phyloP scores from a whole-genome alignment of 768 basidiomycete genomes.

The Lepiota subincarnata region DNA sequence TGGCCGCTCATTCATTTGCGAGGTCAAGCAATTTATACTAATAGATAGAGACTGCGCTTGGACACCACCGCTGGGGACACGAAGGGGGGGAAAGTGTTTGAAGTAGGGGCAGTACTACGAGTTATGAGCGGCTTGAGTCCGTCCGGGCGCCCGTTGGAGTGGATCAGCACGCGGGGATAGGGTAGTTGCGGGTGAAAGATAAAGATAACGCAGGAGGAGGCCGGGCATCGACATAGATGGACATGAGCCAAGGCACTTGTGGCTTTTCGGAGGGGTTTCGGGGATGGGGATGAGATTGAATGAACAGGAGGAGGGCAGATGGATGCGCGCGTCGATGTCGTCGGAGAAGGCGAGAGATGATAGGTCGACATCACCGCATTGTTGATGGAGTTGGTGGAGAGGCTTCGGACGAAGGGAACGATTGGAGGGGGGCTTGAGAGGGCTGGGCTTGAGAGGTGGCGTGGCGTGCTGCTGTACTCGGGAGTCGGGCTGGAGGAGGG shows the following conservation, averaged over 20 bases:
- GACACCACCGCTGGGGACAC: neutral
- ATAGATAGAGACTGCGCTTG: neutral
- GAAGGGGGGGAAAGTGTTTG: neutral
- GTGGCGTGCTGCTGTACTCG: neutral
- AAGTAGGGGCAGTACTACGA: too few relatives aligned
- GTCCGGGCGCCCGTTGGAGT: neutral
- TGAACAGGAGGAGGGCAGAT: too few relatives aligned
- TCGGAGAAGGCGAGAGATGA: neutral
- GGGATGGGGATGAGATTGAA: too few relatives aligned
- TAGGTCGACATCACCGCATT: neutral
- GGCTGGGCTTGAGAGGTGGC: neutral
- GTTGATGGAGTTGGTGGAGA: constrained; percentile 2
- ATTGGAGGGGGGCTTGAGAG: too few relatives aligned
- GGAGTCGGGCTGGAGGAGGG: neutral
- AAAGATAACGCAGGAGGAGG: constrained; percentile 1
- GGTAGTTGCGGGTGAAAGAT: neutral
- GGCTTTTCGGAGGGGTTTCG: neutral
- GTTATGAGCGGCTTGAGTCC: neutral
- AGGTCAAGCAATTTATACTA: neutral
- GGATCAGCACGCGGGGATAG: constrained; percentile 6
- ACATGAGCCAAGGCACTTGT: neutral
- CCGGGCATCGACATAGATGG: neutral
- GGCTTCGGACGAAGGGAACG: neutral
- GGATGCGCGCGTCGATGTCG: constrained; percentile 2
- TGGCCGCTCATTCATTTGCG: neutral